A percentile compares a stretch with the other conserved stretches of the same genome.
These are phyloP conservation scores for Tetraselmis striata DNA, from an alignment of 139 green algal species.

Conservation along the genomic window DNA sequence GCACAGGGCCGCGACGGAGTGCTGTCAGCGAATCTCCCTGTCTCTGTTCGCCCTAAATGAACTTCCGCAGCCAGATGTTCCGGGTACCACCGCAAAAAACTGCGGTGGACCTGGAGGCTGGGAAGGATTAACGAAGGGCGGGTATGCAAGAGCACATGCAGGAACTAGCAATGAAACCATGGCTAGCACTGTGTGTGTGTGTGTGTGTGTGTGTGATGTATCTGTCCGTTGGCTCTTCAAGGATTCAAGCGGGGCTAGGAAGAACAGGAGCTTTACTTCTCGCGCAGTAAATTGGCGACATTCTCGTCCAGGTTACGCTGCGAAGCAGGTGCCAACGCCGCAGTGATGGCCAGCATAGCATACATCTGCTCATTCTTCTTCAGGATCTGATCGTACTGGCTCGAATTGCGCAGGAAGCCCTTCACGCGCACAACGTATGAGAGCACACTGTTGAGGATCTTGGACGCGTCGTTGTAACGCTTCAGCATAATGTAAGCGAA, in stretches of 20 bases:
- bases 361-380: conserved; percentile 99
- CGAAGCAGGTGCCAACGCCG: conserved; percentile 70
- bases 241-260: no score
- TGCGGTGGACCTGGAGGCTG: not conserved
- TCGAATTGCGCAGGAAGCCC: not conserved
- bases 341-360: conserved; percentile 76
- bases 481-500: conserved; percentile 90
- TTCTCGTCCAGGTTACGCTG: conserved; percentile 62
- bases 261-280: conserved; percentile 40
- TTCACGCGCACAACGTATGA: conserved; percentile 69
- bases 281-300: conserved; percentile 45
- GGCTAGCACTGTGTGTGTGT: no score
- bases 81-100: not conserved
- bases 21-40: not conserved
- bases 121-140: not conserved
- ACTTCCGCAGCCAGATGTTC: not conserved
- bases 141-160: not conserved
- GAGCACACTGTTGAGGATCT: conserved; percentile 77
- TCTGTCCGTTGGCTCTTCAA: no score
- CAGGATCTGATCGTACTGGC: conserved; percentile 74
- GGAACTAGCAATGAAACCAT: not conserved
- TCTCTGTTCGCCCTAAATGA: not conserved
- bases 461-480: conserved; percentile 26
- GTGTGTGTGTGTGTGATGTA: no score
- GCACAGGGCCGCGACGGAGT: not conserved